Conservation (phyloP, 2,329 filamentous ascomycete species). For the Alternaria consortialis region DNA sequence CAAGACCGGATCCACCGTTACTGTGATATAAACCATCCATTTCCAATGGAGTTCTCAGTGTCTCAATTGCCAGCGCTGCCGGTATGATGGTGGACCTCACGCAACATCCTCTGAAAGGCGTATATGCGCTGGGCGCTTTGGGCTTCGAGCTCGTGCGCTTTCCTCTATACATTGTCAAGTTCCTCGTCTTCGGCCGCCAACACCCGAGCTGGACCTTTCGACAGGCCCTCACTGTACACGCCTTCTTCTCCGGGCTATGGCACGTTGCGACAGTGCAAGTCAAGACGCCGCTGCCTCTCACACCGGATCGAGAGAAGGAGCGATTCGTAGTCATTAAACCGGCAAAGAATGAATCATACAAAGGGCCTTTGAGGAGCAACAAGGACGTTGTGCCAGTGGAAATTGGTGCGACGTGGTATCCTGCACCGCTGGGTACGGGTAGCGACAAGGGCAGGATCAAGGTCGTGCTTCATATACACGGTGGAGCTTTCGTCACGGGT, state of each 20-base stretch:
- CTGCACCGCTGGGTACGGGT: slow-evolving; percentile 30
- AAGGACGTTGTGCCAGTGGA: slow-evolving; percentile 47
- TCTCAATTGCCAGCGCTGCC: neutral
- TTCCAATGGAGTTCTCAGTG: neutral
- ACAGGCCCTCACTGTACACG: slow-evolving; percentile 49
- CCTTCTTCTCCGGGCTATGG: slow-evolving; percentile 46
- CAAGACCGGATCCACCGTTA: neutral
- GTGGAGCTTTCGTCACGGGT: slow-evolving; percentile 59
- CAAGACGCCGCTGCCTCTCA: slow-evolving; percentile 44
- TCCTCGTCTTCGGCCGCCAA: slow-evolving; percentile 49
- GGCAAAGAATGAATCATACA: slow-evolving; percentile 32
- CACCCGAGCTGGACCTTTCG: slow-evolving; percentile 52
- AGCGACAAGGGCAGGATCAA: slow-evolving; percentile 29
- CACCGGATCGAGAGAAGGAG: slow-evolving; percentile 50
- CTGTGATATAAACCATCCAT: neutral
- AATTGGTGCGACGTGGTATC: slow-evolving; percentile 57
- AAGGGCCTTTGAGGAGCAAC: slow-evolving; percentile 43
- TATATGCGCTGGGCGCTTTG: slow-evolving; percentile 50
- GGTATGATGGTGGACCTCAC: slow-evolving; percentile 29
- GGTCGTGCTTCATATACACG: slow-evolving; percentile 60
- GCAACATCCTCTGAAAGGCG: slow-evolving; percentile 53
- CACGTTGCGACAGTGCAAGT: slow-evolving; percentile 43
- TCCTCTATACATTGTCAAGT: slow-evolving; percentile 54
- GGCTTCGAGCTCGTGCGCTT: slow-evolving; percentile 47
- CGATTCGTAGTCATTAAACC: slow-evolving; percentile 49